Evolutionary conservation across 805 yeast species (phyloP).

Genomic region (Myxozyma udenii): DNA sequence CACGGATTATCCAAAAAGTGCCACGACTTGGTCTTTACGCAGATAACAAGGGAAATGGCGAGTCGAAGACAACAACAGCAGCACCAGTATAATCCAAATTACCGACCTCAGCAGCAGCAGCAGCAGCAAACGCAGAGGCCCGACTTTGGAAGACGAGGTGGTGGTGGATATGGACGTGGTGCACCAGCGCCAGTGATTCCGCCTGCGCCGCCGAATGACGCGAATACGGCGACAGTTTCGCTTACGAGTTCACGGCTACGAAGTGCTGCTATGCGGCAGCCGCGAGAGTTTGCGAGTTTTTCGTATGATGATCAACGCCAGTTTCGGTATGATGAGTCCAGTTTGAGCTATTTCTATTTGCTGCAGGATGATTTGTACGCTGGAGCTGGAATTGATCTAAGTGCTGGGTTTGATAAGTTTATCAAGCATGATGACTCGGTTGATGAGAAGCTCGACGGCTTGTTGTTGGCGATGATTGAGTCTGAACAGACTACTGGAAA

Average conservation of each 20-base stretch:
- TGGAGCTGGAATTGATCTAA: slow-evolving; percentile 60
- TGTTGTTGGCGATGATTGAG: slow-evolving; percentile 53
- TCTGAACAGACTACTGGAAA: slow-evolving; percentile 52
- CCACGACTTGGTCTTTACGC: too few relatives aligned
- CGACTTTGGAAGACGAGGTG: background rate
- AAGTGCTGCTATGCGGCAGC: slow-evolving; percentile 70
- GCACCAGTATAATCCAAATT: too few relatives aligned
- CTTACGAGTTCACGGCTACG: slow-evolving; percentile 19
- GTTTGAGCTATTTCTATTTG: slow-evolving; percentile 70
- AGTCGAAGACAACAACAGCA: background rate
- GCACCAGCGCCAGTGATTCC: slow-evolving; percentile 2
- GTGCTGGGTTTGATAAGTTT: slow-evolving; percentile 62
- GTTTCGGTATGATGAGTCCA: slow-evolving; percentile 48
- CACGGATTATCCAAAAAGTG: too few relatives aligned
- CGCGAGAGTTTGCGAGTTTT: slow-evolving; percentile 72
- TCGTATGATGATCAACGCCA: slow-evolving; percentile 55
- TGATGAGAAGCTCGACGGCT: slow-evolving; percentile 54
- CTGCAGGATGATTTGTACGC: slow-evolving; percentile 54
- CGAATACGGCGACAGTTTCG: slow-evolving; percentile 3
- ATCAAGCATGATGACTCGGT: slow-evolving; percentile 49
- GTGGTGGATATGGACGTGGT: background rate
- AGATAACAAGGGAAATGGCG: too few relatives aligned
- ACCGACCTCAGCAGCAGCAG: background rate
- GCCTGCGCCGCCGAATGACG: slow-evolving; percentile 7
- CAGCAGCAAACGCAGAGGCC: too few relatives aligned